Evolutionary conservation across 768 basidiomycete species (phyloP), one percentile per base, ranked within the genome.

Genomic region (Calocybe gangraenosa): DNA sequence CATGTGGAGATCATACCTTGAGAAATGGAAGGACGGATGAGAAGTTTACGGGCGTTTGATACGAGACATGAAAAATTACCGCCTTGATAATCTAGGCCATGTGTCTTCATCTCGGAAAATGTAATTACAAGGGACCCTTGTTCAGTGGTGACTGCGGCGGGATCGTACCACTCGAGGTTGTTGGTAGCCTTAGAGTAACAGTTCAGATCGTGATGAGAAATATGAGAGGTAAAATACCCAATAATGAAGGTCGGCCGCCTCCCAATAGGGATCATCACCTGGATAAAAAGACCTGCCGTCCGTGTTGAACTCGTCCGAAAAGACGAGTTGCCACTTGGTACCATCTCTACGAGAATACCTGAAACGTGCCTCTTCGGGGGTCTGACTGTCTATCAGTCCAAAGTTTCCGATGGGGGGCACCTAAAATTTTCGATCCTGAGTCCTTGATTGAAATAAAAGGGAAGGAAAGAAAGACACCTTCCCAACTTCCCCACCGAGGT

Each of bases 91-190:
- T 81, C 64, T 43, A 91, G 65, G 49, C 76, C 70, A 57, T 90
- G 82, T 42, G 73, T 84, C 41, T 55, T 54, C 58, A 70, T 82
- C 61, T 77, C 64, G 22, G 56, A 72, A 58, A 90, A 69, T 8
- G 81, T 86, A 55, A 92, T 82, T 35, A 83, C 75, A 31, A 95
- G 78, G 30, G 73, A 70, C 15, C 92, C 91, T 52, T 76, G 71
- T 36, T 62, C 59, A 8, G 92, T 94, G 2, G 79, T 83, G 35
- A 90, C 65, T 8, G 82, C 81, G 22, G 69, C 78, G 0, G 91
- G 91, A 53, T 87, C 85, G 61, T 94, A 92, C 90, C 91, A 95
- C 63, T 96, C 89, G 57, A 87, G 49, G 55, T 88, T 82, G 48
- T 79, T 78, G 3, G 87, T 82, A 42, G 75, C 61, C 73, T 73